Conservation (phyloP, 2,329 filamentous ascomycete species). For the Pseudopyricularia cyperi region DNA sequence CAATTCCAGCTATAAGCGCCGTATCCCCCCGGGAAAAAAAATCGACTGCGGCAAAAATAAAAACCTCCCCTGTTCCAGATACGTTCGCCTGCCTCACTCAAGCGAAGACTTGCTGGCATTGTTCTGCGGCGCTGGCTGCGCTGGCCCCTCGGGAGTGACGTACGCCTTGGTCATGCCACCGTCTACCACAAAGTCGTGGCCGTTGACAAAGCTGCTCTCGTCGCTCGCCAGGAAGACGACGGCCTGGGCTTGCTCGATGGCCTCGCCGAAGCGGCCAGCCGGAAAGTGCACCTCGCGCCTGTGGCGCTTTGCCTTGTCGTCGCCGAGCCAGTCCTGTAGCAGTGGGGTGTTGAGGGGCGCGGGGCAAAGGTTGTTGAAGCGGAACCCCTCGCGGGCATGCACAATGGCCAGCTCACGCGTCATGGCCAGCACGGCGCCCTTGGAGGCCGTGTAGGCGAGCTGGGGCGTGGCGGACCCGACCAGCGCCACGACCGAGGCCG, state of each 20-base stretch:
- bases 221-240: constrained; percentile 81
- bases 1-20: too few species aligned
- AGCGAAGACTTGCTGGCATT: constrained; percentile 40
- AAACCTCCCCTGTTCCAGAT: not conserved
- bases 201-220: constrained; percentile 82
- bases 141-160: constrained; percentile 51
- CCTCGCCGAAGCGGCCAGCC: constrained; percentile 76
- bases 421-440: constrained; percentile 82
- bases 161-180: constrained; percentile 94
- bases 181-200: constrained; percentile 86
- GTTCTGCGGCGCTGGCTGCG: constrained; percentile 41
- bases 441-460: constrained; percentile 85
- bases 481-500: constrained; percentile 75
- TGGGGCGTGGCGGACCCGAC: constrained; percentile 81
- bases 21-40: too few species aligned
- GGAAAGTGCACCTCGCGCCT: constrained; percentile 86
- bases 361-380: constrained; percentile 85
- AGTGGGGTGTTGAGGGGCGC: constrained; percentile 86
- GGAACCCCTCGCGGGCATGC: constrained; percentile 75
- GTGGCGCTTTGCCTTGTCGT: constrained; percentile 68
- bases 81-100: constrained; percentile 13
- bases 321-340: constrained; percentile 85
- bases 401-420: constrained; percentile 86
- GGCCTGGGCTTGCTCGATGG: constrained; percentile 84
- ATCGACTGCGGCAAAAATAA: too few species aligned